Percentiles rank a stretch among this genome's conserved stretches.
phyloP scores from a whole-genome alignment of 2,329 filamentous ascomycete genomes.

The Trichoderma atroviride region DNA sequence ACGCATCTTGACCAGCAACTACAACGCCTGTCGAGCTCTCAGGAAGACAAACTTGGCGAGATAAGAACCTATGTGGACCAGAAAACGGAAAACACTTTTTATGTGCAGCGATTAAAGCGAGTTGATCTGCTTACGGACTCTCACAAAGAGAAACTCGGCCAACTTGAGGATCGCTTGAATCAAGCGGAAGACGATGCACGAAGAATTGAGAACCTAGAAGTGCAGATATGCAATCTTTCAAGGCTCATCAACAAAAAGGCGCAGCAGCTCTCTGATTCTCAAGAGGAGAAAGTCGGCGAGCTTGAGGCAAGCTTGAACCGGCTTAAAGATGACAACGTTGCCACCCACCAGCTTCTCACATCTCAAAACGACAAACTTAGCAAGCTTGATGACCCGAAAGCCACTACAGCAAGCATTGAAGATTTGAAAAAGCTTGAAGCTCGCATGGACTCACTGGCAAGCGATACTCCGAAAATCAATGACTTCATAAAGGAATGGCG shows the following conservation, averaged over 20 bases:
- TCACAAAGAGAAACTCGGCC: not conserved
- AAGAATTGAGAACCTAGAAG: not conserved
- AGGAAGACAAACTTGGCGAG: not conserved
- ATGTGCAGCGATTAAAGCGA: not conserved
- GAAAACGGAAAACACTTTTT: not conserved
- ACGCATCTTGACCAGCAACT: not conserved
- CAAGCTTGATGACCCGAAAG: not conserved
- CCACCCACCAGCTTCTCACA: not conserved
- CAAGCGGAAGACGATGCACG: not conserved
- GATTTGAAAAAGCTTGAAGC: not conserved
- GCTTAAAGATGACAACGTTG: not conserved
- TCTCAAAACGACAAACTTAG: not conserved
- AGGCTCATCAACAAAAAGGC: not conserved
- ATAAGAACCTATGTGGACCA: not conserved
- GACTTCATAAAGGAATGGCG: not conserved
- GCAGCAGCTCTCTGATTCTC: not conserved
- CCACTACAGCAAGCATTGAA: not conserved
- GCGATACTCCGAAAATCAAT: not conserved
- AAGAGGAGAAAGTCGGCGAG: not conserved
- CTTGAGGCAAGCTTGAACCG: not conserved
- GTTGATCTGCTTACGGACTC: not conserved
- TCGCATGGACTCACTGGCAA: not conserved
- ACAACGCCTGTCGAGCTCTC: not conserved
- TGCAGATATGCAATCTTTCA: not conserved
- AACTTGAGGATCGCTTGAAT: not conserved